Base-by-base conservation (phyloP, 192 early-diverging fungal species). In the Coemansia sp. region DNA sequence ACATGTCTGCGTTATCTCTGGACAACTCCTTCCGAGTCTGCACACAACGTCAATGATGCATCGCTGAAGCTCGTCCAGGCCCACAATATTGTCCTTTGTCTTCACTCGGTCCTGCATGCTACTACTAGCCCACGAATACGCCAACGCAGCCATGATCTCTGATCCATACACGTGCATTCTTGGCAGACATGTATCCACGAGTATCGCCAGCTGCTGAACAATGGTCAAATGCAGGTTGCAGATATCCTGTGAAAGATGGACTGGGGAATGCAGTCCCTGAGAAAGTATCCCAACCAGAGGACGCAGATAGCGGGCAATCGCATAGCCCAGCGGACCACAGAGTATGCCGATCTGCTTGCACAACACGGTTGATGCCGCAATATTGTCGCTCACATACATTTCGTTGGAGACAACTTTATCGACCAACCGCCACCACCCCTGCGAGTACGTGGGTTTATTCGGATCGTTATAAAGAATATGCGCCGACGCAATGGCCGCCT, bases 111-210 rank as follows among this genome's bases (percentile, higher is more conserved):
- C 2, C 32, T 32, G 32, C 32, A 32, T 32, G 32, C 32, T 38
- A 8, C 14, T 59, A 38, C 38, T 41, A 5, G 57, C 57, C 78
- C 78, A 81, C 12, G 78, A 71, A 9, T 57, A 56, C 12, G 79
- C 79, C 63, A 81, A 37, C n/a, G 73, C 79, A 3, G 70, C 79
- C 11, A 76, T 48, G 14, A 73, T 65, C 4, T 76, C 74, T 7
- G 37, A 40, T 11, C 37, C 54, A 57, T 81, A 76, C 25, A 49
- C 48, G 38, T 45, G 49, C 16, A 76, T 55, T n/a, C 79, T 68
- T 56, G 42, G 65, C 1, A 57, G 57, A 38, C 79, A 81, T 4
- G 71, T 65, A 14, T 51, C 54, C 0, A 65, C 57, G 42, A 81
- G 48, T 8, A 61, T 74, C 19, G 9, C 9, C 5, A 76, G 16